Conservation (phyloP, 73 alveolate genomes). For the Paraurostyla sp. region DNA sequence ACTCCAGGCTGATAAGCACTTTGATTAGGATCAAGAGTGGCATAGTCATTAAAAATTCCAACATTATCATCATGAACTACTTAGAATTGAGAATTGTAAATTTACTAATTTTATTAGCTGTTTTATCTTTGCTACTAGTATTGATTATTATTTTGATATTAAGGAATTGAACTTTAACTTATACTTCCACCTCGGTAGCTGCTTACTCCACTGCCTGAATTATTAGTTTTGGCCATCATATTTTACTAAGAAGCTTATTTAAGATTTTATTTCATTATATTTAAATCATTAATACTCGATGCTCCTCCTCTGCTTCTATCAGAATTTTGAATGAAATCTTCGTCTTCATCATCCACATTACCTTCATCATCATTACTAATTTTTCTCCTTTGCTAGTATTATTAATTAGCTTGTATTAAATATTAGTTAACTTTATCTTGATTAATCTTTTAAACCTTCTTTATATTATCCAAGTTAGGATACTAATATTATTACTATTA, state of each 20-base stretch:
- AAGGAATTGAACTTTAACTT: background rate
- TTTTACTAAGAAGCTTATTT: slow-evolving; percentile 20
- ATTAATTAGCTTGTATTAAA: background rate
- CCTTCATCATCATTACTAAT: slow-evolving; percentile 6
- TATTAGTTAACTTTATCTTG: background rate
- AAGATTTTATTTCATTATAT: slow-evolving; percentile 20
- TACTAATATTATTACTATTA: background rate
- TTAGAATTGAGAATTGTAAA: background rate
- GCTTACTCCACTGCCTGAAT: background rate
- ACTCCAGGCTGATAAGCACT: too few species aligned
- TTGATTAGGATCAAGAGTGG: background rate
- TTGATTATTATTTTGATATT: background rate
- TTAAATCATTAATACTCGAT: slow-evolving; percentile 4
- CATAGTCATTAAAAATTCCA: slow-evolving; percentile 43
- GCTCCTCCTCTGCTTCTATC: slow-evolving; percentile 39
- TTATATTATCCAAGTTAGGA: background rate
- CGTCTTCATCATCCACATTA: slow-evolving; percentile 37
- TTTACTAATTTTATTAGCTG: too few species aligned
- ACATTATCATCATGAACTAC: slow-evolving; percentile 27
- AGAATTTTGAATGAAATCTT: background rate
- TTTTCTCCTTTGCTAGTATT: background rate
- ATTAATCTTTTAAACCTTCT: slow-evolving; percentile 12
- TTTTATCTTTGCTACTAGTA: background rate
- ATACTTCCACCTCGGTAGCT: background rate
- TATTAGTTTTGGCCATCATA: background rate